phyloP scores from a whole-genome alignment of 169 alveolate genomes.

The Eimeria brunetti region DNA sequence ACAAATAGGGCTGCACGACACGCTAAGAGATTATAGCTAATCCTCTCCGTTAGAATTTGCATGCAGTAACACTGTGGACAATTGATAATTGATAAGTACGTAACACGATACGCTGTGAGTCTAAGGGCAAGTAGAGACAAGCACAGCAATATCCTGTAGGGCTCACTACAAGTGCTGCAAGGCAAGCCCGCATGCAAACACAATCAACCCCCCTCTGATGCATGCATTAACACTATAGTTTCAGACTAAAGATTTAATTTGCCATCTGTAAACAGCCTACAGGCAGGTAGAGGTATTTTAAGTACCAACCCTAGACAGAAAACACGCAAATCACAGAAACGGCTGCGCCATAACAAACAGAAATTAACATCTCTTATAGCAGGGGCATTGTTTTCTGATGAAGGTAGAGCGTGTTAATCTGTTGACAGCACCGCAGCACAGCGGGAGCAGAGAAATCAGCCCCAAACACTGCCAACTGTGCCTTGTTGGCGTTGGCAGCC shows the following conservation, averaged over 20 bases:
- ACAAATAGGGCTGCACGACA: too few relatives aligned
- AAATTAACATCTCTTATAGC: not conserved
- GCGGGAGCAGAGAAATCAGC: not conserved
- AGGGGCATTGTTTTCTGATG: not conserved
- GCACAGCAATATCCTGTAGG: too few relatives aligned
- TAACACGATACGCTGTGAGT: too few relatives aligned
- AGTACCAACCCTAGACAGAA: not conserved
- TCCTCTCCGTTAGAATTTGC: too few relatives aligned
- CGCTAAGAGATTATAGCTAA: too few relatives aligned
- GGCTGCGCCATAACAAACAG: not conserved
- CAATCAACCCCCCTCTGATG: not conserved
- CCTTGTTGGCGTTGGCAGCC: not conserved
- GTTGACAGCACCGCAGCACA: not conserved
- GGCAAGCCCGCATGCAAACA: not conserved
- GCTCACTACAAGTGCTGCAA: not conserved
- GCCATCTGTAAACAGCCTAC: not conserved
- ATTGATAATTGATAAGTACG: too few relatives aligned
- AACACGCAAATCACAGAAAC: not conserved
- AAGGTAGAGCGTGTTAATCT: not conserved
- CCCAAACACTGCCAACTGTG: conserved; percentile 27
- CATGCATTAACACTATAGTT: not conserved
- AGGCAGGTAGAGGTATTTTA: not conserved
- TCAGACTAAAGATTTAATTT: too few relatives aligned
- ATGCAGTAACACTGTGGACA: too few relatives aligned
- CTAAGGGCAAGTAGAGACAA: too few relatives aligned